Evolutionary conservation across 2,329 filamentous ascomycete species (phyloP).

Genomic region (Calonectria pseudoturangicola): DNA sequence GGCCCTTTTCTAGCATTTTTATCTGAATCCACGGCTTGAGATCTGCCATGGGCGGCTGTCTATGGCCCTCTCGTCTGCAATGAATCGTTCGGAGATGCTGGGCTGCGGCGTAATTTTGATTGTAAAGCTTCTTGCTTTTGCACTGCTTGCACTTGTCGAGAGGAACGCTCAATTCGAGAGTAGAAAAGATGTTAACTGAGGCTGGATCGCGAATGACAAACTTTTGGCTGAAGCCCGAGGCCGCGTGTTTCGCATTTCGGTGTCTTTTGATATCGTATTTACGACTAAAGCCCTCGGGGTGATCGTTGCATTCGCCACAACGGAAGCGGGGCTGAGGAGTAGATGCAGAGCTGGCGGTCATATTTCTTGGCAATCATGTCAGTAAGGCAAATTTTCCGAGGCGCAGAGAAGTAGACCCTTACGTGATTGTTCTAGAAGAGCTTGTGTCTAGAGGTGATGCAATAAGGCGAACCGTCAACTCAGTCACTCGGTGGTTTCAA

Average conservation of each 20-base stretch:
- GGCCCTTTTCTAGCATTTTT: no score
- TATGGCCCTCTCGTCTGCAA: not conserved
- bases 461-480: no score
- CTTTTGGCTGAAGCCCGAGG: not conserved
- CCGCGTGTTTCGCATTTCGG: not conserved
- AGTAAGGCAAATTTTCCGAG: no score
- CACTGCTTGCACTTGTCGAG: not conserved
- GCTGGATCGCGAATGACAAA: not conserved
- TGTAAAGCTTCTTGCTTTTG: not conserved
- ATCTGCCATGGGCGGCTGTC: not conserved
- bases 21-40: not conserved
- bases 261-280: not conserved
- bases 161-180: not conserved
- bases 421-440: no score
- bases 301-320: not conserved
- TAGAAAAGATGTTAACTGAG: not conserved
- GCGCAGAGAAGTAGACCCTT: no score
- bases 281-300: not conserved
- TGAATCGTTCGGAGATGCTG: slow-evolving; percentile 4
- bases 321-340: not conserved
- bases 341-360: not conserved
- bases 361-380: not conserved
- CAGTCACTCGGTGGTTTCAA: no score
- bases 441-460: no score
- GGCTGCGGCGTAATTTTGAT: not conserved